A percentile compares a stretch with the other conserved stretches of the same genome.
Conservation (phyloP, 352 stramenopile genomes). For the Phytophthora pisi region DNA sequence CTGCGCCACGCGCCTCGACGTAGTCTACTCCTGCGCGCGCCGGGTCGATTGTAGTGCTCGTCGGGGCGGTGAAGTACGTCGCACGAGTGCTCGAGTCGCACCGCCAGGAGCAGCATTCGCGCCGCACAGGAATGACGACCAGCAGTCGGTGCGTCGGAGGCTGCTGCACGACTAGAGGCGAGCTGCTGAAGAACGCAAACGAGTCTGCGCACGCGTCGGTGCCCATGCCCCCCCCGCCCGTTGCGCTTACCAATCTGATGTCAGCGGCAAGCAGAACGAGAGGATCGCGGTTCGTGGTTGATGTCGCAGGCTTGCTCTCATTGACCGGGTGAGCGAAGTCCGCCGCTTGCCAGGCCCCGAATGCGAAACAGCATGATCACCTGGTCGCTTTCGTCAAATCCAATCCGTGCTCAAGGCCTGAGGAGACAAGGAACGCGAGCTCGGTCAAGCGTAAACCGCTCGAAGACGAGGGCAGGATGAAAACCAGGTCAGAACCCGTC, state of each 20-base stretch:
- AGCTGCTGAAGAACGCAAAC: constrained; percentile 21
- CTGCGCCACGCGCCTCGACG: constrained; percentile 24
- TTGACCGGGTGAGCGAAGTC: constrained; percentile 1
- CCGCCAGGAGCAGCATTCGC: constrained; percentile 24
- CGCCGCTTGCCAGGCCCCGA: background rate
- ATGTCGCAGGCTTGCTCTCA: constrained; percentile 1
- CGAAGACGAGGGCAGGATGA: constrained; percentile 8
- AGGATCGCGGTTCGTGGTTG: background rate
- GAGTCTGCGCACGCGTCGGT: constrained; percentile 23
- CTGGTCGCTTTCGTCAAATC: background rate
- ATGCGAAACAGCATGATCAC: constrained; percentile 2
- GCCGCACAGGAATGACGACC: constrained; percentile 30
- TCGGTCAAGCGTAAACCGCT: constrained; percentile 2
- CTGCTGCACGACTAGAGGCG: constrained; percentile 29
- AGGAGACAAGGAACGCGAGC: constrained; percentile 11
- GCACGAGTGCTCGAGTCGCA: constrained; percentile 16
- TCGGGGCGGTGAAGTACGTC: constrained; percentile 21
- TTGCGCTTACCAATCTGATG: background rate
- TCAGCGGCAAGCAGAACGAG: background rate
- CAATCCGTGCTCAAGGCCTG: constrained; percentile 10
- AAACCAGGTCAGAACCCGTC: constrained; percentile 16
- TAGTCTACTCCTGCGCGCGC: constrained; percentile 33
- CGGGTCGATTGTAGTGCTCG: constrained; percentile 8
- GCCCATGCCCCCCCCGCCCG: constrained; percentile 8
- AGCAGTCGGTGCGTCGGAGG: constrained; percentile 15